These are phyloP conservation scores for Thoreauomyces humboldtii DNA, from an alignment of 192 early-diverging fungal genomes.

Conservation along the genomic window DNA sequence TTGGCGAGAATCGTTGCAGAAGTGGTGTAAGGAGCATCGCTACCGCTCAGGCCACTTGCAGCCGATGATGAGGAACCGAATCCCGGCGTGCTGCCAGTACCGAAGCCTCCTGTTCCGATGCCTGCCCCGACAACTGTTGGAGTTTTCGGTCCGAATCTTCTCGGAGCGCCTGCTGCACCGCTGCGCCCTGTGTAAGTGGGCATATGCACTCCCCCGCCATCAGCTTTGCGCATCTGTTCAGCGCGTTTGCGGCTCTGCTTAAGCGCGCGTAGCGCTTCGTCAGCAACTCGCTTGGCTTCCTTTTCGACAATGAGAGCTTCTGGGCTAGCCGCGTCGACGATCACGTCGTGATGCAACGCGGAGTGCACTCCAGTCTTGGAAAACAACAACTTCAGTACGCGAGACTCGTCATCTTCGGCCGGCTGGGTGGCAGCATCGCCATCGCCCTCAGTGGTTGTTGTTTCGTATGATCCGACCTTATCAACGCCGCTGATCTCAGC, in stretches of 20 bases:
- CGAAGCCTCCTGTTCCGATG: not conserved
- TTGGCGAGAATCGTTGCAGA: not conserved
- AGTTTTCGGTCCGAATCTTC: constrained; percentile 8
- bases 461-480: not conserved
- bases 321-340: constrained; percentile 66
- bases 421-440: not conserved
- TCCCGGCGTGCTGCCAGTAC: not conserved
- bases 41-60: no score
- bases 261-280: constrained; percentile 74
- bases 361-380: constrained; percentile 82
- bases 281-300: constrained; percentile 79
- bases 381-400: constrained; percentile 79
- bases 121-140: no score
- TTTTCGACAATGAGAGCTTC: constrained; percentile 67
- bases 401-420: constrained; percentile 52
- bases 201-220: constrained; percentile 67
- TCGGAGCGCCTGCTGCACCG: constrained; percentile 53
- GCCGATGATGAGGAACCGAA: no score
- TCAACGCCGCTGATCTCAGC: constrained; percentile 2
- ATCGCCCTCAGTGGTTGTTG: not conserved
- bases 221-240: no score
- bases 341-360: constrained; percentile 88
- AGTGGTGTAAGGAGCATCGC: not conserved
- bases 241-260: constrained; percentile 67
- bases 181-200: constrained; percentile 92